A percentile compares a stretch with the other conserved stretches of the same genome.
phyloP scores from a whole-genome alignment of 441 rosid genomes.

The Croton setiger region DNA sequence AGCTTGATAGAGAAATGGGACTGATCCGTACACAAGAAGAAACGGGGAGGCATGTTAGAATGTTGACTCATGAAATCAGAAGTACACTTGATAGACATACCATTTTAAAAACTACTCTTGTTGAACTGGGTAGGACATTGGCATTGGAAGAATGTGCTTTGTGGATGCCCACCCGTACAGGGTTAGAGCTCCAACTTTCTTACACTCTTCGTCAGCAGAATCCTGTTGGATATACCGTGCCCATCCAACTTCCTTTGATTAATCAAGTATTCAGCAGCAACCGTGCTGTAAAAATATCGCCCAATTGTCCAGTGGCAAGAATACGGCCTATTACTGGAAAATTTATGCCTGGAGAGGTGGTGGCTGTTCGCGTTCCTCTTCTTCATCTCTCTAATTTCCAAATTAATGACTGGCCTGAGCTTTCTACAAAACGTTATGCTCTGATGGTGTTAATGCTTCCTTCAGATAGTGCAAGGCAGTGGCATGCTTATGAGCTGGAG shows the following conservation, averaged over 20 bases:
- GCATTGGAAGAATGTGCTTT: constrained; percentile 93
- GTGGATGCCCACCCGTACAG: constrained; percentile 99
- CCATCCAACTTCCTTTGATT: constrained; percentile 91
- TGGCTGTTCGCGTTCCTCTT: constrained; percentile 95
- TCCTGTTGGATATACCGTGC: constrained; percentile 86
- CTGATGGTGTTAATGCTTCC: constrained; percentile 99
- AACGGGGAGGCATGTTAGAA: constrained; percentile 95
- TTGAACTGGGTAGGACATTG: constrained; percentile 89
- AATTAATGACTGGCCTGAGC: constrained; percentile 99
- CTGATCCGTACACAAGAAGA: constrained; percentile 94
- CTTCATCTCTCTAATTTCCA: constrained; percentile 94
- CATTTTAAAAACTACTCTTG: constrained; percentile 85
- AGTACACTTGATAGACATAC: constrained; percentile 93
- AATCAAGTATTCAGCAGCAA: constrained; percentile 81
- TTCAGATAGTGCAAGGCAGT: constrained; percentile 94
- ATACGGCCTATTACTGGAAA: constrained; percentile 79
- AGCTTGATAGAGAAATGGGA: constrained; percentile 96
- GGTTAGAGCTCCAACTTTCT: constrained; percentile 92
- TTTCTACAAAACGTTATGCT: constrained; percentile 89
- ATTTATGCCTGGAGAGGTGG: constrained; percentile 85
- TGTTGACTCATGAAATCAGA: constrained; percentile 96
- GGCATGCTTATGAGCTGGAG: constrained; percentile 97
- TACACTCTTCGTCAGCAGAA: constrained; percentile 91
- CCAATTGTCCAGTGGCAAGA: constrained; percentile 84
- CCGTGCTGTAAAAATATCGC: constrained; percentile 76